Evolutionary conservation across 73 alveolate species (phyloP).

Genomic region (Paramecium biaurelia): DNA sequence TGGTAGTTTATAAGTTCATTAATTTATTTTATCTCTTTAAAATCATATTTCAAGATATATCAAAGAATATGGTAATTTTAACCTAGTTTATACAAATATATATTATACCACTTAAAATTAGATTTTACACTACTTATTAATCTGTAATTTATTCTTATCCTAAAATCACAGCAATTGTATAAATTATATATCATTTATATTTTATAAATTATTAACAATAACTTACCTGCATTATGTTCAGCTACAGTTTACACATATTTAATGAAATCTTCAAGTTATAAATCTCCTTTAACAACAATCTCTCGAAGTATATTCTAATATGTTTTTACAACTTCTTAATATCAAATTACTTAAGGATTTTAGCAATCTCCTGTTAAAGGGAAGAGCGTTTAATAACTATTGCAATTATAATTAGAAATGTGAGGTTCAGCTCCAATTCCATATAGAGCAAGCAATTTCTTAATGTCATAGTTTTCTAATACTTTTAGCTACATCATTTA

Average conservation of each 20-base stretch:
- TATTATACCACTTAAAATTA: background rate
- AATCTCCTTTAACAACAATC: background rate
- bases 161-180: background rate
- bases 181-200: no score
- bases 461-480: background rate
- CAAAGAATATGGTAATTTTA: background rate
- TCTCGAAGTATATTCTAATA: background rate
- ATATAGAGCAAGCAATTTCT: background rate
- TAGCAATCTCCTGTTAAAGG: conserved; percentile 40
- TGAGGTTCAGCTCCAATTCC: conserved; percentile 48
- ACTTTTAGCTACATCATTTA: background rate
- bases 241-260: background rate
- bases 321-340: background rate
- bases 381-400: background rate
- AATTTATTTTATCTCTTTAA: background rate
- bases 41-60: background rate
- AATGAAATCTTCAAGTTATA: background rate
- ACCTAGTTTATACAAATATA: background rate
- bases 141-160: background rate
- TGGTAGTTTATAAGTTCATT: background rate
- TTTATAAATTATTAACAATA: no score
- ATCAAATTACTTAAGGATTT: background rate
- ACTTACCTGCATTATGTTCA: background rate
- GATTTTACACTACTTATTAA: background rate
- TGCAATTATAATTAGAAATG: background rate